Percentiles rank a stretch among this genome's conserved stretches.
Evolutionary conservation across 75 land plant species (phyloP).

Genomic region (Pinus albicaulis): DNA sequence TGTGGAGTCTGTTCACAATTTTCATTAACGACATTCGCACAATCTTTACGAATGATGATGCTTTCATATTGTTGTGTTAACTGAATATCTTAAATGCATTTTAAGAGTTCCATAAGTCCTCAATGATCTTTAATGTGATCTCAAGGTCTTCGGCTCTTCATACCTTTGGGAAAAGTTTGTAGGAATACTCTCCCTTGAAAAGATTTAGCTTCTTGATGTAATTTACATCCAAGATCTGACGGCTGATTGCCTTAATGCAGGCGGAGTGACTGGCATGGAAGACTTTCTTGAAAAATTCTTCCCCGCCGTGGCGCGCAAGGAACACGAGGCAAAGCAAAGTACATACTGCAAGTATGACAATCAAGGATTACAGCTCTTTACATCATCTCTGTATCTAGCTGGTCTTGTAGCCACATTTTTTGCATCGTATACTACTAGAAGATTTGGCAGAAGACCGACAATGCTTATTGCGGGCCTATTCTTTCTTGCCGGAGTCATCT

Average conservation of each 20-base stretch:
- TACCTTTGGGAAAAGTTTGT: no score
- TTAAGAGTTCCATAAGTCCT: no score
- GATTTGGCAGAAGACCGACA: conserved; percentile 44
- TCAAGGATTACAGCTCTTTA: conserved; percentile 68
- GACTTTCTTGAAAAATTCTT: conserved; percentile 78
- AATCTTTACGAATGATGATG: no score
- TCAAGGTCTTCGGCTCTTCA: no score
- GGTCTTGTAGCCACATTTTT: conserved; percentile 69
- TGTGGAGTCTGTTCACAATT: no score
- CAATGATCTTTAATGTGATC: no score
- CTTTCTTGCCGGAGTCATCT: conserved; percentile 32
- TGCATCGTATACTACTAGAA: conserved; percentile 52
- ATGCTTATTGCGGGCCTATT: conserved; percentile 54
- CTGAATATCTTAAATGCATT: no score
- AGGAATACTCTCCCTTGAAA: no score
- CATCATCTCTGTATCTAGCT: conserved; percentile 76
- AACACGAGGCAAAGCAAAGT: conserved; percentile 9
- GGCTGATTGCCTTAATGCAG: background rate
- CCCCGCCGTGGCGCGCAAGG: conserved; percentile 18
- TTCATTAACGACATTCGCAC: no score
- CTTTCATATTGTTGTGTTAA: no score
- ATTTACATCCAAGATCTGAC: no score
- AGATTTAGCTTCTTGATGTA: no score
- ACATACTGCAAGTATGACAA: conserved; percentile 60
- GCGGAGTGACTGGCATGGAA: conserved; percentile 80